Evolutionary conservation across 169 alveolate species (phyloP), one percentile per base, ranked within the genome.

Genomic region (Plasmodium gonderi): DNA sequence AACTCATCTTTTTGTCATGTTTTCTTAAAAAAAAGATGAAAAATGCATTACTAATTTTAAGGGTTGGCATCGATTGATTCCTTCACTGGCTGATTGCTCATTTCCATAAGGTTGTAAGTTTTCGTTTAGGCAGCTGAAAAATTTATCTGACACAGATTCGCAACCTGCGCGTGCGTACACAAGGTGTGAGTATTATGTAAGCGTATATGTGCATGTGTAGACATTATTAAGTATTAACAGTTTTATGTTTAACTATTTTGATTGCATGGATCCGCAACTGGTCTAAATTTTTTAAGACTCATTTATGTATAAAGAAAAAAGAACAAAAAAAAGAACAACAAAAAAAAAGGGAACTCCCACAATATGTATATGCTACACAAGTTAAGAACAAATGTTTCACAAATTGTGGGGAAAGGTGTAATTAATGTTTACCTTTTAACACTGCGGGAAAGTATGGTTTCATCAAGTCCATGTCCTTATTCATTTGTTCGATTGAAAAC

Each of bases 361-460:
- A 51, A 51, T 51, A 51, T 29, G 20, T n/a, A n/a, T n/a, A 14
- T n/a, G 68, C 31, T 6, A 20, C 20, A 3, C 65, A 60, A 38
- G 17, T 26, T 33, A 29, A 3, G 49, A 26, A 51, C 5, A 51
- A 20, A n/a, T 51, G 14, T 51, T 9, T 51, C 68, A 51, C 68
- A n/a, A n/a, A n/a, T 51, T n/a, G 14, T 51, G 3, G 68, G 31
- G 17, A 9, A n/a, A n/a, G n/a, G 31, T 3, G 31, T 29, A 6
- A 14, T 42, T 20, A 54, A 79, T 60, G 5, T 54, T 82, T 45
- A 82, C 91, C 91, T 9, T 69, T 40, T 65, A 82, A 7, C 36
- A 45, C 69, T 17, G 81, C 91, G 23, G 91, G 91, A 31, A 82
- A 82, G 49, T 67, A 82, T 12, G 91, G 91, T 29, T 82, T 82